These are phyloP conservation scores for Saccharum spontaneum DNA, from an alignment of 176 grass and related monocot genomes.

Conservation along the genomic window DNA sequence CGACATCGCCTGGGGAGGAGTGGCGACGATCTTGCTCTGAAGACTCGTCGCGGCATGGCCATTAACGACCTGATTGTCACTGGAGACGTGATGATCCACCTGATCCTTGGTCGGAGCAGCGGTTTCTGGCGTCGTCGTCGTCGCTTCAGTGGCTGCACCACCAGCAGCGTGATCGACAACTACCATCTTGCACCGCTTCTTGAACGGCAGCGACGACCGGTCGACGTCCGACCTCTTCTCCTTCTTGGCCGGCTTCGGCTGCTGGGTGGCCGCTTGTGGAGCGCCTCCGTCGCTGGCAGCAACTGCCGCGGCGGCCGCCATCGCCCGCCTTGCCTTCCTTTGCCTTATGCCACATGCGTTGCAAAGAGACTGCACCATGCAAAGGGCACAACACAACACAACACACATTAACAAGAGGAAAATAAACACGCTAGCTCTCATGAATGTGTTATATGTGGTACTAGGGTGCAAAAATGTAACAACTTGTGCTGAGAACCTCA, in stretches of 20 bases:
- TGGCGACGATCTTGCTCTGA: slow-evolving; percentile 31
- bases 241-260: slow-evolving; percentile 49
- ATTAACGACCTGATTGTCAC: slow-evolving; percentile 9
- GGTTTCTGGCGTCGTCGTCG: background rate
- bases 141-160: background rate
- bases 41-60: background rate
- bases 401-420: background rate
- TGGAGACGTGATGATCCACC: slow-evolving; percentile 24
- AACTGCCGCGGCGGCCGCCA: slow-evolving; percentile 43
- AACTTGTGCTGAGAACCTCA: background rate
- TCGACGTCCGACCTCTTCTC: slow-evolving; percentile 61
- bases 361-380: slow-evolving; percentile 86
- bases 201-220: slow-evolving; percentile 83
- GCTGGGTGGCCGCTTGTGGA: too few species aligned
- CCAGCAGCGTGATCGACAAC: slow-evolving; percentile 11
- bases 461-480: background rate
- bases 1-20: background rate
- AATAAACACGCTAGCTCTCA: background rate
- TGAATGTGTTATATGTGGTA: background rate
- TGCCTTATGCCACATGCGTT: slow-evolving; percentile 97
- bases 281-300: slow-evolving; percentile 22
- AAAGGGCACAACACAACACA: background rate
- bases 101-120: slow-evolving; percentile 27
- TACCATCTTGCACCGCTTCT: slow-evolving; percentile 88
- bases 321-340: slow-evolving; percentile 86